Percentiles rank a stretch among this genome's conserved stretches.
Conservation (phyloP, 2,329 filamentous ascomycete genomes). For the Colletotrichum sp. region DNA sequence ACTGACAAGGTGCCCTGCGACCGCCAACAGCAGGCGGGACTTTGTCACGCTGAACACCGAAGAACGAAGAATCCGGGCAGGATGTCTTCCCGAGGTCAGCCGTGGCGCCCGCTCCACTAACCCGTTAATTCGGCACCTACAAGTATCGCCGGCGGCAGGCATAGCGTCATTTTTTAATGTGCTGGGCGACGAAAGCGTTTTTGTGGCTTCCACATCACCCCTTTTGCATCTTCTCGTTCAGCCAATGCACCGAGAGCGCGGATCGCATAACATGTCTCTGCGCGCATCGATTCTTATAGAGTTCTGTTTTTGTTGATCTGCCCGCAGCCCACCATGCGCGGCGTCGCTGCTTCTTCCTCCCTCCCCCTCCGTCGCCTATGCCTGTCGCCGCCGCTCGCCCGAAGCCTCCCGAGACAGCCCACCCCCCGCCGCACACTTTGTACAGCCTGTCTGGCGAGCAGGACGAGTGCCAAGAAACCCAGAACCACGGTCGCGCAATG, state of each 20-base stretch:
- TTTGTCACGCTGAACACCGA: neutral
- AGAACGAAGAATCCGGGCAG: neutral
- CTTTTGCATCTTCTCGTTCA: neutral
- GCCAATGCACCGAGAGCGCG: constrained; percentile 7
- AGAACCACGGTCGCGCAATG: neutral
- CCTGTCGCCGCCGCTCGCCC: neutral
- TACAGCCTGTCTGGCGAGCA: neutral
- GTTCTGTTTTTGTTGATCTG: neutral
- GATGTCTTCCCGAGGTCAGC: constrained; percentile 1
- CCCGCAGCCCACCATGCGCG: constrained; percentile 5
- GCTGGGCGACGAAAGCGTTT: neutral
- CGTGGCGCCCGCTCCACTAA: neutral
- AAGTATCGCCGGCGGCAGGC: constrained; percentile 13
- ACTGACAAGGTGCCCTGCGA: neutral
- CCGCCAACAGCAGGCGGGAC: neutral
- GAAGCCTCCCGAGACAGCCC: neutral
- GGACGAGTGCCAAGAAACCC: neutral
- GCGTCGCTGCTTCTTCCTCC: neutral
- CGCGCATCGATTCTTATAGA: constrained; percentile 1
- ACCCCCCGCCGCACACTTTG: neutral
- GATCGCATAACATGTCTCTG: constrained; percentile 9
- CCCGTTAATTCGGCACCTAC: constrained; percentile 13
- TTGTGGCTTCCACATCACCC: neutral
- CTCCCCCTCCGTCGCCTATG: constrained; percentile 7
- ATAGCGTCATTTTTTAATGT: constrained; percentile 17